phyloP scores from a whole-genome alignment of 768 basidiomycete species.

The Pleurotus eryngii region DNA sequence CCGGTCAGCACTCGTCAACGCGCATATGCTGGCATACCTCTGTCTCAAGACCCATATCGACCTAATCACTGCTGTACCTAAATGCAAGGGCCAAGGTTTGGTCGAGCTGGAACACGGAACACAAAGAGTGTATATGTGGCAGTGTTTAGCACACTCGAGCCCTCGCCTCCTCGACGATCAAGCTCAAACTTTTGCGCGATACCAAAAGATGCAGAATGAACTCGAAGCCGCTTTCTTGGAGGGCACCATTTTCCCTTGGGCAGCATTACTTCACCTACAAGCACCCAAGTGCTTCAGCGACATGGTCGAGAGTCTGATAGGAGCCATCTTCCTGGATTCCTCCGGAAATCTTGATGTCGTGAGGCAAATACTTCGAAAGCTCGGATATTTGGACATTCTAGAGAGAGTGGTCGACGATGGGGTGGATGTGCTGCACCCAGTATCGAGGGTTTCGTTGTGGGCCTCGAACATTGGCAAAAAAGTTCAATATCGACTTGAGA shows the following conservation, averaged over 20 bases:
- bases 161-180: slow-evolving; percentile 61
- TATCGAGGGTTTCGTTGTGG: slow-evolving; percentile 66
- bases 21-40: slow-evolving; percentile 68
- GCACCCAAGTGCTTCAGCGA: slow-evolving; percentile 80
- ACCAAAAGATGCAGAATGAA: slow-evolving; percentile 38
- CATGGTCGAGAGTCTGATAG: slow-evolving; percentile 73
- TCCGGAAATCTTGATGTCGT: slow-evolving; percentile 50
- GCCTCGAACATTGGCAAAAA: slow-evolving; percentile 42
- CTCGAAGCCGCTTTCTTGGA: slow-evolving; percentile 45
- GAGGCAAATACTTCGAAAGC: slow-evolving; percentile 39
- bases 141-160: slow-evolving; percentile 71
- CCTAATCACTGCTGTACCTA: slow-evolving; percentile 50
- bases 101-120: slow-evolving; percentile 36
- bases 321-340: slow-evolving; percentile 74
- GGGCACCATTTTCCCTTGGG: slow-evolving; percentile 66
- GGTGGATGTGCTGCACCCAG: slow-evolving; percentile 72
- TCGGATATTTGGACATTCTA: slow-evolving; percentile 60
- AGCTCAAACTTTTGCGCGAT: slow-evolving; percentile 50
- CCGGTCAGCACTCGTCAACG: slow-evolving; percentile 70
- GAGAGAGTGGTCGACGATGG: slow-evolving; percentile 62
- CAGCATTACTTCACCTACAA: slow-evolving; percentile 67
- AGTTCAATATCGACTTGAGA: slow-evolving; percentile 40
- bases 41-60: slow-evolving; percentile 48
- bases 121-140: slow-evolving; percentile 55
- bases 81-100: slow-evolving; percentile 20